Evolutionary conservation across 805 yeast genomes (phyloP).

Genomic region (Grigorovia humatica): DNA sequence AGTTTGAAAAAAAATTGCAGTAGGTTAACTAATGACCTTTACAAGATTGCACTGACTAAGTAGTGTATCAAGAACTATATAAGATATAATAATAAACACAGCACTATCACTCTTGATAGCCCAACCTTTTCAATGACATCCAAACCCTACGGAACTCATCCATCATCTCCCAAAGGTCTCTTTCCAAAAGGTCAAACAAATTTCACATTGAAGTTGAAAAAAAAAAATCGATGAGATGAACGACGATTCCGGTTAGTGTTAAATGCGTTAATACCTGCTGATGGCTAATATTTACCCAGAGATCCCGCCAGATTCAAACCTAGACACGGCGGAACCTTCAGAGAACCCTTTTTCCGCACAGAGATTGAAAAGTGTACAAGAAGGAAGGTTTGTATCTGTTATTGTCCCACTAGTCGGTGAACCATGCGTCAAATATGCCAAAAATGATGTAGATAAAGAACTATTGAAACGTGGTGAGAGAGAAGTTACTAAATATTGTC

Average conservation of each 20-base stretch:
- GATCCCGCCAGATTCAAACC: neutral
- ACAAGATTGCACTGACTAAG: too few relatives aligned
- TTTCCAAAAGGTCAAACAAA: neutral
- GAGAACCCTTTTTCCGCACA: neutral
- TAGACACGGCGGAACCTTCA: neutral
- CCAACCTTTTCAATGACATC: too few relatives aligned
- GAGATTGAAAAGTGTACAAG: neutral
- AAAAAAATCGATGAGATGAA: slow-evolving; percentile 1
- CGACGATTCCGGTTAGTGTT: neutral
- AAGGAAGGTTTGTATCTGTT: neutral
- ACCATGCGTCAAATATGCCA: slow-evolving; percentile 10
- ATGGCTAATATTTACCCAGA: neutral
- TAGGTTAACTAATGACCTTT: neutral
- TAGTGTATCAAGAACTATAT: too few relatives aligned
- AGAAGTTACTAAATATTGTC: slow-evolving; percentile 14
- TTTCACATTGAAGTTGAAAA: neutral
- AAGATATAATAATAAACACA: too few relatives aligned
- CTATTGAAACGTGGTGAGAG: slow-evolving; percentile 17
- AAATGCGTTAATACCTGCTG: neutral
- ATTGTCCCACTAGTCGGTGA: slow-evolving; percentile 12
- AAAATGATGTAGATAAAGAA: slow-evolving; percentile 8
- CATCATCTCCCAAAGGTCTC: too few relatives aligned
- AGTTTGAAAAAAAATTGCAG: neutral
- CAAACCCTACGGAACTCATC: too few relatives aligned
- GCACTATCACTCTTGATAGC: too few relatives aligned